phyloP scores from a whole-genome alignment of 495 filamentous ascomycete species.

The Pseudotulostoma volvatum region DNA sequence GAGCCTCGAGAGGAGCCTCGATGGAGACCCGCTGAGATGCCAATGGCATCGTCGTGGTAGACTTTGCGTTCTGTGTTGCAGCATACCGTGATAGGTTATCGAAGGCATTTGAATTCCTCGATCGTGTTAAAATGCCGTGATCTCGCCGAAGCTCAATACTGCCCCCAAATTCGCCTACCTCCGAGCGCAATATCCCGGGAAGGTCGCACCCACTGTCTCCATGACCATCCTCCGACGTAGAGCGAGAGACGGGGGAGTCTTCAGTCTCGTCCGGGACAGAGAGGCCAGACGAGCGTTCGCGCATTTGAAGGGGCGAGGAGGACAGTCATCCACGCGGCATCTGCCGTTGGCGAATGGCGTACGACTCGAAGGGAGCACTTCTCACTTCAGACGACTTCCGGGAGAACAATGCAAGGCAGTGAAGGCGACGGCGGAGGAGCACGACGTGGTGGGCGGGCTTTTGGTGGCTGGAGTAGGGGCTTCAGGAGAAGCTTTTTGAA shows the following conservation, averaged over 20 bases:
- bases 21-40: slow-evolving; percentile 26
- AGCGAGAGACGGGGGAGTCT: slow-evolving; percentile 23
- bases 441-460: neutral
- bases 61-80: slow-evolving; percentile 15
- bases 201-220: slow-evolving; percentile 19
- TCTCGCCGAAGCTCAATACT: slow-evolving; percentile 30
- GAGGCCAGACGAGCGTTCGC: slow-evolving; percentile 35
- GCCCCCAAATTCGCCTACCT: slow-evolving; percentile 27
- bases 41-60: slow-evolving; percentile 17
- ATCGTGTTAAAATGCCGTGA: slow-evolving; percentile 24
- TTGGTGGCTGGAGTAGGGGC: too few relatives aligned
- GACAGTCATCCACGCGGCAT: too few relatives aligned
- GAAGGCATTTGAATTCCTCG: slow-evolving; percentile 29
- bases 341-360: too few relatives aligned
- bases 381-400: slow-evolving; percentile 31
- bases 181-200: slow-evolving; percentile 22
- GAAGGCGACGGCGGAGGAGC: too few relatives aligned
- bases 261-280: slow-evolving; percentile 35
- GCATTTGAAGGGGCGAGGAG: slow-evolving; percentile 30
- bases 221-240: slow-evolving; percentile 20
- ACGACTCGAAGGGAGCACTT: too few relatives aligned
- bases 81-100: too few relatives aligned
- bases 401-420: slow-evolving; percentile 7
- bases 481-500: too few relatives aligned
- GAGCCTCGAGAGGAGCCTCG: slow-evolving; percentile 21